Evolutionary conservation across 495 filamentous ascomycete species (phyloP), one percentile per base, ranked within the genome.

Genomic region (Trichoderma reesei): DNA sequence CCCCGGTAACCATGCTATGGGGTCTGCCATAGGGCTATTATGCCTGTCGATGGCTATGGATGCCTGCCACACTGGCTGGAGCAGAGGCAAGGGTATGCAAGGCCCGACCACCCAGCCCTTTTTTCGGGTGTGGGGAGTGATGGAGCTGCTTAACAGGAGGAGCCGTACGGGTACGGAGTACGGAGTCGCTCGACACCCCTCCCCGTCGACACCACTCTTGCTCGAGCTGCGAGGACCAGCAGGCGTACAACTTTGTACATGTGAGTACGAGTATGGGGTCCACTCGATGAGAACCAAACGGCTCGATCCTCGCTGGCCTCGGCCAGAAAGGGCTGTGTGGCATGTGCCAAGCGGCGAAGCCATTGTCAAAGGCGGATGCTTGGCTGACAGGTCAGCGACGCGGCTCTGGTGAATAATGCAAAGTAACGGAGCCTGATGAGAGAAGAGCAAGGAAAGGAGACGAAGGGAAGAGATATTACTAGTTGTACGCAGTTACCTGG

Each of bases 251-350:
- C 16, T 56, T 33, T 56, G 51, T 56, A 56, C 51, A 56, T 33
- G 26, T 33, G 34, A 33, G 51, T 33, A 16, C 13, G 34, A 33
- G 51, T 56, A 34, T 34, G 31, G 42, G 51, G 11, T 56, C 51
- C 51, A 56, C 51, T 16, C 13, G 42, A 56, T 33, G 51, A 34
- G 51, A 11, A 56, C 13, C 51, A 56, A 31, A 54, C 46, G 46
- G 46, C 18, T 16, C 46, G 26, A 33, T 36, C 13, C 31, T 26
- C 51, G 11, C 26, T 31, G 20, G 51, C 20, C 31, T 34, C 51
- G 34, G 51, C 51, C 51, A 14, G 51, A 56, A 56, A 56, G 51
- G 51, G 51, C 51, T 56, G 51, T 56, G 51, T 34, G 51, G 51
- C 51, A 56, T 56, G 51, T 56, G 51, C 51, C 31, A 33, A 34